phyloP scores from a whole-genome alignment of 371 early-diverging fungal genomes.

The Mortierella sp. region DNA sequence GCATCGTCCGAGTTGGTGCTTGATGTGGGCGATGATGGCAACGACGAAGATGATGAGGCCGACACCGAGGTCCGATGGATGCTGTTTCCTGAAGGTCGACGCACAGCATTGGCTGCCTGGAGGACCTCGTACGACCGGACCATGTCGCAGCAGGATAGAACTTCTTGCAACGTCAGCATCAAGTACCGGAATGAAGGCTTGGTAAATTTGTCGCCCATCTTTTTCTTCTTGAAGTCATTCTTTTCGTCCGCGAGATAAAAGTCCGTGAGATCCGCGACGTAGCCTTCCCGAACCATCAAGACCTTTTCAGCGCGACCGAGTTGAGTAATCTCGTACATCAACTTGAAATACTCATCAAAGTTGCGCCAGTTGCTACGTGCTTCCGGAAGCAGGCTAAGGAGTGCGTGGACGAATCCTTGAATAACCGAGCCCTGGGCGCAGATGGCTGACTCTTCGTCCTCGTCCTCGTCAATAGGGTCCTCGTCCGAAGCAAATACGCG shows the following conservation, averaged over 20 bases:
- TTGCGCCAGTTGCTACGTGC: slow-evolving; percentile 60
- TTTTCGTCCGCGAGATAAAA: slow-evolving; percentile 59
- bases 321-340: slow-evolving; percentile 66
- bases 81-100: slow-evolving; percentile 6
- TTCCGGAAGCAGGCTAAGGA: slow-evolving; percentile 46
- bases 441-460: slow-evolving; percentile 22
- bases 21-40: slow-evolving; percentile 37
- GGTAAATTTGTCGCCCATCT: slow-evolving; percentile 64
- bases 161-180: slow-evolving; percentile 47
- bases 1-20: slow-evolving; percentile 41
- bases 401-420: slow-evolving; percentile 25
- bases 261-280: slow-evolving; percentile 53
- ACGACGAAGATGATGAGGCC: slow-evolving; percentile 26
- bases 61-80: slow-evolving; percentile 4
- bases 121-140: slow-evolving; percentile 33
- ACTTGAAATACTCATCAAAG: slow-evolving; percentile 63
- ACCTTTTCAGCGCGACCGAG: slow-evolving; percentile 68
- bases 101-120: slow-evolving; percentile 2
- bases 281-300: slow-evolving; percentile 50
- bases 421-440: slow-evolving; percentile 39
- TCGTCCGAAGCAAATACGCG: neutral
- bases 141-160: slow-evolving; percentile 46
- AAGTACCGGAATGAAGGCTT: slow-evolving; percentile 58
- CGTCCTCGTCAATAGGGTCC: slow-evolving; percentile 23
- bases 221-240: slow-evolving; percentile 47